Base-by-base conservation (phyloP, 2,329 filamentous ascomycete species). In the Paracoccidioides brasiliensis region DNA sequence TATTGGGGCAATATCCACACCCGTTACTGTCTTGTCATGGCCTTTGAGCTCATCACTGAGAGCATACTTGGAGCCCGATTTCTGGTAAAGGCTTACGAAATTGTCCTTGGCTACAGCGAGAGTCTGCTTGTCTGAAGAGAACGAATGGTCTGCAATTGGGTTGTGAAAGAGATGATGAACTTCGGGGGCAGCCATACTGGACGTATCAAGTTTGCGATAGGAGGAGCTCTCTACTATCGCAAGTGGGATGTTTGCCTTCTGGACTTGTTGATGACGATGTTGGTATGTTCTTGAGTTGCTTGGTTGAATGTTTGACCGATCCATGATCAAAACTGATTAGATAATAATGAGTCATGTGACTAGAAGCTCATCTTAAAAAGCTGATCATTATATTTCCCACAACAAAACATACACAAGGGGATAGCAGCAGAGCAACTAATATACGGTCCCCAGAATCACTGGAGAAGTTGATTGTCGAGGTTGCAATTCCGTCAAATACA, bases 181-280 rank as follows among this genome's bases (percentile, higher is more conserved):
- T 79, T 97, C 88, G 61, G 90, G 88, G 58, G 85, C 72, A 55
- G 88, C 78, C 91, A 97, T 97, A 58, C 54, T 79, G 70, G 45
- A 32, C 7, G 14, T 7, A 60, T 54, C 54, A 53, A 56, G 52
- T 52, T 56, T 56, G 75, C 78, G 84, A 87, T 89, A 93, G 88
- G 89, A 94, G 88, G 77, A 88, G 82, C 89, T 95, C 93, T 97
- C 93, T 85, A 97, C 93, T 96, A 93, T 80, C 87, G 81, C 77
- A 15, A 41, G 22, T 10, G 10, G 7, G 3, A 8, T 42, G 8
- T 30, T 4, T 40, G 4, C 14, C 12, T 41, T 50, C 8, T 41
- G n/a, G 33, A 46, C 9, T 48, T 48, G 52, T 28, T 2, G 12
- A 35, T 28, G 15, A 41, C 6, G 22, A 42, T 22, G 50, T 14